A percentile compares a stretch with the other conserved stretches of the same genome.
Conservation (phyloP, 257 asterid genomes). For the Verbena officinalis region DNA sequence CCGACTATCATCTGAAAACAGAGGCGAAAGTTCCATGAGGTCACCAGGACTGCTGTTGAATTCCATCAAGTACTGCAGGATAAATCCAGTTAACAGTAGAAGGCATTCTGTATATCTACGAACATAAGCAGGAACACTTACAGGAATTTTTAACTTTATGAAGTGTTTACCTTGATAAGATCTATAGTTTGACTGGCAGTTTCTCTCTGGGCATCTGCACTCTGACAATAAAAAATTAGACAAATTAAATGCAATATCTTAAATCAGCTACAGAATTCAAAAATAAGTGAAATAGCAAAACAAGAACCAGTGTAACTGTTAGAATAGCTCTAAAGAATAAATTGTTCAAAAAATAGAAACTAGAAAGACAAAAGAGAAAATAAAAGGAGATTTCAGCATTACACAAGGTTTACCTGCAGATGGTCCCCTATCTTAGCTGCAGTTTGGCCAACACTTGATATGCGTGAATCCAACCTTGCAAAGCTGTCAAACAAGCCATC, state of each 20-base stretch:
- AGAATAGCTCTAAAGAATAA: slow-evolving; percentile 1
- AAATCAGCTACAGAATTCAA: slow-evolving; percentile 20
- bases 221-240: slow-evolving; percentile 44
- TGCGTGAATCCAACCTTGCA: slow-evolving; percentile 92
- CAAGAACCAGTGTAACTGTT: not conserved
- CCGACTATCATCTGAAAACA: slow-evolving; percentile 96
- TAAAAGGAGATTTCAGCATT: slow-evolving; percentile 3
- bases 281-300: slow-evolving; percentile 20
- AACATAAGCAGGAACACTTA: slow-evolving; percentile 2
- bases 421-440: slow-evolving; percentile 99
- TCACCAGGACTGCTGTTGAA: slow-evolving; percentile 97
- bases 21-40: slow-evolving; percentile 95
- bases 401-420: slow-evolving; percentile 66
- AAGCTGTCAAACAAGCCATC: slow-evolving; percentile 96
- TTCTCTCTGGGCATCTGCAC: slow-evolving; percentile 99
- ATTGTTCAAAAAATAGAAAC: slow-evolving; percentile 9
- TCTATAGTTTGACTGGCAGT: slow-evolving; percentile 97
- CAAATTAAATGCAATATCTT: not conserved
- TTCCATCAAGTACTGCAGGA: slow-evolving; percentile 96
- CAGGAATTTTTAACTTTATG: not conserved
- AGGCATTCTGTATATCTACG: slow-evolving; percentile 15
- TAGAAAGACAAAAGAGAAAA: not conserved
- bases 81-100: slow-evolving; percentile 23
- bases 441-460: slow-evolving; percentile 98
- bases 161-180: slow-evolving; percentile 76